Conservation (phyloP, 352 stramenopile species). For the Phytophthora kernoviae region DNA sequence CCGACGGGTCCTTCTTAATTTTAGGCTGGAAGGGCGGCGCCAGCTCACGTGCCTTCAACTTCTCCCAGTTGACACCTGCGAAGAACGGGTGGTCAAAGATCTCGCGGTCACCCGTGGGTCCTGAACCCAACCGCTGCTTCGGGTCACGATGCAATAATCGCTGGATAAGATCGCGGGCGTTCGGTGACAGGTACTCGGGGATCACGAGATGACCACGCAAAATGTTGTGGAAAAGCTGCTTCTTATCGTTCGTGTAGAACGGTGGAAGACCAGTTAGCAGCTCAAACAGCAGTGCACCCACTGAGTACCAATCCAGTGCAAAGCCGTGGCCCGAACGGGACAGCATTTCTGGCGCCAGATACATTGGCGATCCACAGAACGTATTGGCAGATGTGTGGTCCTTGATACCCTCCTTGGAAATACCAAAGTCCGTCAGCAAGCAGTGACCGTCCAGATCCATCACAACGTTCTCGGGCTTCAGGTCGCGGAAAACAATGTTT, state of each 20-base stretch:
- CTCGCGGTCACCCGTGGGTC: constrained; percentile 74
- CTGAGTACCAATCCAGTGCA: constrained; percentile 86
- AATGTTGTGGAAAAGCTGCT: constrained; percentile 92
- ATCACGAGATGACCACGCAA: constrained; percentile 82
- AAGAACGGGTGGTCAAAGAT: constrained; percentile 91
- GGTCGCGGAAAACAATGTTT: constrained; percentile 88
- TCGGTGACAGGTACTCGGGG: constrained; percentile 75
- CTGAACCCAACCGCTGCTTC: constrained; percentile 80
- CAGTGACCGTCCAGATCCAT: constrained; percentile 87
- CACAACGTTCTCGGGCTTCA: constrained; percentile 89
- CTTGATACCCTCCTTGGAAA: constrained; percentile 89
- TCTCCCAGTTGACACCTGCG: constrained; percentile 81
- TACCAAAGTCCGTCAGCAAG: constrained; percentile 84
- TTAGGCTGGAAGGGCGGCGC: constrained; percentile 86
- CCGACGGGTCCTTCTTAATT: constrained; percentile 71
- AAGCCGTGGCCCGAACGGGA: constrained; percentile 81
- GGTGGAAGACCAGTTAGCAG: constrained; percentile 82
- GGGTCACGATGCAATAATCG: constrained; percentile 80
- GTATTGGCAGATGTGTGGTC: constrained; percentile 87
- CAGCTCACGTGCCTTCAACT: constrained; percentile 79
- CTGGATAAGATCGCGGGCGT: constrained; percentile 81
- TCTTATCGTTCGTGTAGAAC: constrained; percentile 91
- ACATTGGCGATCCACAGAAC: constrained; percentile 89
- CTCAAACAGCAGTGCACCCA: constrained; percentile 81
- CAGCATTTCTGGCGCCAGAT: constrained; percentile 85